A percentile compares a stretch with the other conserved stretches of the same genome.
Evolutionary conservation across 441 rosid genomes (phyloP).

Genomic region (Viola pubescens): DNA sequence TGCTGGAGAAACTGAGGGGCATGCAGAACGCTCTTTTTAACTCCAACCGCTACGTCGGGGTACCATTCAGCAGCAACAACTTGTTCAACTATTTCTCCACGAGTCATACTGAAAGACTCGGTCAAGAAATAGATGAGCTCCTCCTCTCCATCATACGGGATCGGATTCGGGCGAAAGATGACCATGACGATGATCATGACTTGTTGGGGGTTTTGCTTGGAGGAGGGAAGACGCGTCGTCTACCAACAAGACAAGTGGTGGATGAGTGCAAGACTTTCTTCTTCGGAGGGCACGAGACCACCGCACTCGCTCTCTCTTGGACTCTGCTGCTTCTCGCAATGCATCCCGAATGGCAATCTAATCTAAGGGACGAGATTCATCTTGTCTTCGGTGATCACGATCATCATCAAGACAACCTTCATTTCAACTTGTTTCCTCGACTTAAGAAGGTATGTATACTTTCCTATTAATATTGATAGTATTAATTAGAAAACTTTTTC

Average conservation of each 20-base stretch:
- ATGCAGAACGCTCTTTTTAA: conserved; percentile 66
- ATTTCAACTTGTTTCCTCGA: conserved; percentile 42
- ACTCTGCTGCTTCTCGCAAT: conserved; percentile 15
- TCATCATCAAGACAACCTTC: no score
- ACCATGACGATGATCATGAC: conserved; percentile 25
- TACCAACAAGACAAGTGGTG: conserved; percentile 60
- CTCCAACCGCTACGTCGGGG: conserved; percentile 74
- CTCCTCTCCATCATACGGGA: conserved; percentile 48
- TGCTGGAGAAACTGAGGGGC: conserved; percentile 56
- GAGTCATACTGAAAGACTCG: conserved; percentile 41
- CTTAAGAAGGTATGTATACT: conserved; percentile 64
- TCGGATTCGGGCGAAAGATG: conserved; percentile 24
- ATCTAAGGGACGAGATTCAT: conserved; percentile 10
- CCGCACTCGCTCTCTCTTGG: conserved; percentile 16
- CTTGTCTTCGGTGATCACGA: conserved; percentile 29
- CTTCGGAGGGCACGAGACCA: conserved; percentile 17
- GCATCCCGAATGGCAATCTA: conserved; percentile 15
- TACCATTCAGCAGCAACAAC: conserved; percentile 48
- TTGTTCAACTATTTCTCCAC: no score
- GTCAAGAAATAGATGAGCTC: conserved; percentile 60
- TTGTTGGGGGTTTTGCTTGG: conserved; percentile 57
- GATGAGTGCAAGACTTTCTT: conserved; percentile 15
- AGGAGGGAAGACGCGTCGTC: conserved; percentile 25
- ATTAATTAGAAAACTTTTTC: no score
- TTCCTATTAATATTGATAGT: no score